Evolutionary conservation across 352 stramenopile genomes (phyloP), one percentile per base, ranked within the genome.

Genomic region (Globisporangium splendens): DNA sequence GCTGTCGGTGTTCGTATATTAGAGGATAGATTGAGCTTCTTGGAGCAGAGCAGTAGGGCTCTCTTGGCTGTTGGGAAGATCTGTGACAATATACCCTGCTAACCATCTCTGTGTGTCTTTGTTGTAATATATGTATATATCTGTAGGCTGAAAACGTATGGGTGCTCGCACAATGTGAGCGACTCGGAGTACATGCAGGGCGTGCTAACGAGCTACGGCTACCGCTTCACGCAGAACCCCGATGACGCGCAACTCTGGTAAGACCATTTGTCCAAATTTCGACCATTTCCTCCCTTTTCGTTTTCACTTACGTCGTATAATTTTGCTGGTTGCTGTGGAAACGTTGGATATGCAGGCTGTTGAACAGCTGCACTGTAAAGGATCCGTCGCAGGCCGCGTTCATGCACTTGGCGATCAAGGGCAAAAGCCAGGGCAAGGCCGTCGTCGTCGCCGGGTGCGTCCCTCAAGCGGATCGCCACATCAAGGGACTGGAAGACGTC

Each of bases 131-230:
- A 35, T 35, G 24, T 2, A 31, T 31, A 7, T 39, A 13, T 8
- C 8, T 41, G n/a, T 43, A 85, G 77, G 84, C 77, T 95, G 22
- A 92, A 92, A 61, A 97, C 89, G 33, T 98, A 95, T 63, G 92
- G 92, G 52, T 98, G 92, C 65, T 88, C 87, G 52, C 92, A 98
- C 76, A 98, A 98, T 53, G 85, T 97, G 54, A 93, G 77, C 62
- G 92, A 98, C 71, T 90, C 80, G 54, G 92, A 98, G 70, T 98
- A 98, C 73, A 98, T 98, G 92, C 75, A 91, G 57, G 92, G 92
- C 46, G 70, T 96, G 56, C 69, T 98, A 28, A 70, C 77, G 44
- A 90, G 81, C 68, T 97, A 97, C 70, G 92, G 92, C 46, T 98
- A 97, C 62, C 75, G 67, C 4, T 89, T 97, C 67, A 86, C 83